Percentiles rank a stretch among this genome's conserved stretches.
These are phyloP conservation scores for Aechmea fasciata DNA, from an alignment of 176 grass and related monocot genomes.

Conservation along the genomic window DNA sequence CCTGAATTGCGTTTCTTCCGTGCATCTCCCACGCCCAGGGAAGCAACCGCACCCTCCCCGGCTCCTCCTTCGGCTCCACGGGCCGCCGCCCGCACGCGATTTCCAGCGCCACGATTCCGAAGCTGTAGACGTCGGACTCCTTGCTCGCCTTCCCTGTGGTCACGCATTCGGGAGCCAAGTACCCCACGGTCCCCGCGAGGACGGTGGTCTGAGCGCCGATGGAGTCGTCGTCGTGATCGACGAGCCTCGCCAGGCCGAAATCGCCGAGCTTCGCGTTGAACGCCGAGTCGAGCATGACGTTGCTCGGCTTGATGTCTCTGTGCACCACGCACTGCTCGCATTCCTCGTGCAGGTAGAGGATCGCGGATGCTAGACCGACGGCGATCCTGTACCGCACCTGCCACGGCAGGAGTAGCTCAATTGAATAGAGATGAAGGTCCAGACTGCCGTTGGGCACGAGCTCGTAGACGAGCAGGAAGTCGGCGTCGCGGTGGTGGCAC, in stretches of 20 bases:
- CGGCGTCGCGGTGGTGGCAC: slow-evolving; percentile 38
- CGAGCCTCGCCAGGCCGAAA: slow-evolving; percentile 54
- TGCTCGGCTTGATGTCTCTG: slow-evolving; percentile 60
- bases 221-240: slow-evolving; percentile 39
- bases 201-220: slow-evolving; percentile 46
- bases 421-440: slow-evolving; percentile 39
- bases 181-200: slow-evolving; percentile 60
- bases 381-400: slow-evolving; percentile 41
- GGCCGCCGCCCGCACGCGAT: slow-evolving; percentile 42
- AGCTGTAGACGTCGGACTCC: slow-evolving; percentile 64
- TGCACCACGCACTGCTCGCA: slow-evolving; percentile 69
- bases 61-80: slow-evolving; percentile 3
- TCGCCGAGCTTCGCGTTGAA: slow-evolving; percentile 67
- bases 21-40: slow-evolving; percentile 38
- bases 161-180: slow-evolving; percentile 54
- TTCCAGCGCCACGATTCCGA: slow-evolving; percentile 45
- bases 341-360: slow-evolving; percentile 68
- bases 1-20: slow-evolving; percentile 21
- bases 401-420: slow-evolving; percentile 25
- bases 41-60: slow-evolving; percentile 19
- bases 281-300: slow-evolving; percentile 58
- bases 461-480: slow-evolving; percentile 17
- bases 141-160: slow-evolving; percentile 58
- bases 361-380: slow-evolving; percentile 31
- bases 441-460: slow-evolving; percentile 72